Percentiles rank a stretch among this genome's conserved stretches.
These are phyloP conservation scores for Bretziella fagacearum DNA, from an alignment of 2,329 filamentous ascomycete species.

Conservation along the genomic window DNA sequence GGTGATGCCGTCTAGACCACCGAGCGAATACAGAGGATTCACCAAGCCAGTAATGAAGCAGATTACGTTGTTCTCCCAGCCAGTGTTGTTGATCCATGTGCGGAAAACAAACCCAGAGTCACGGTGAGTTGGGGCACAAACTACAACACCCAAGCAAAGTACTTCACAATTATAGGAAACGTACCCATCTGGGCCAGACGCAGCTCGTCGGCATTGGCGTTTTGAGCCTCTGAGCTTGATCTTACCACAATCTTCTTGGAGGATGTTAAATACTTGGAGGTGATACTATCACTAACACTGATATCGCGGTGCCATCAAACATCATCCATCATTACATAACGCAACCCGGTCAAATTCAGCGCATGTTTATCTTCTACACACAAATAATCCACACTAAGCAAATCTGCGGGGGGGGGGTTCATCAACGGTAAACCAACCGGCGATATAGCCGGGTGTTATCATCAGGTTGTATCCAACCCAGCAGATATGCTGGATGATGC, in stretches of 20 bases:
- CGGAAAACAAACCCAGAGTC: constrained; percentile 32
- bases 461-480: too few relatives aligned
- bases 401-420: too few relatives aligned
- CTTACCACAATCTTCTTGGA: constrained; percentile 1
- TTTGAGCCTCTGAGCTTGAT: constrained; percentile 7
- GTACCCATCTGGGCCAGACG: constrained; percentile 29
- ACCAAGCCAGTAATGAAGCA: constrained; percentile 34
- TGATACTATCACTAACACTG: too few relatives aligned
- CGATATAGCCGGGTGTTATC: too few relatives aligned
- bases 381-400: too few relatives aligned
- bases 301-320: too few relatives aligned
- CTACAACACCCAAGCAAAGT: constrained; percentile 23
- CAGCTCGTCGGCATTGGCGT: constrained; percentile 23
- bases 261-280: too few relatives aligned
- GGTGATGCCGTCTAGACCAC: constrained; percentile 30
- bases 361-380: too few relatives aligned
- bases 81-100: constrained; percentile 36
- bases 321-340: too few relatives aligned
- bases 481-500: too few relatives aligned
- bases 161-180: constrained; percentile 11
- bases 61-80: constrained; percentile 32
- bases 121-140: constrained; percentile 29
- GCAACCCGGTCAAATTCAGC: too few relatives aligned
- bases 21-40: constrained; percentile 30
- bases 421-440: too few relatives aligned